Evolutionary conservation across 1,284 basidiomycete species (phyloP), one percentile per base, ranked within the genome.

Genomic region (Irpex sp.): DNA sequence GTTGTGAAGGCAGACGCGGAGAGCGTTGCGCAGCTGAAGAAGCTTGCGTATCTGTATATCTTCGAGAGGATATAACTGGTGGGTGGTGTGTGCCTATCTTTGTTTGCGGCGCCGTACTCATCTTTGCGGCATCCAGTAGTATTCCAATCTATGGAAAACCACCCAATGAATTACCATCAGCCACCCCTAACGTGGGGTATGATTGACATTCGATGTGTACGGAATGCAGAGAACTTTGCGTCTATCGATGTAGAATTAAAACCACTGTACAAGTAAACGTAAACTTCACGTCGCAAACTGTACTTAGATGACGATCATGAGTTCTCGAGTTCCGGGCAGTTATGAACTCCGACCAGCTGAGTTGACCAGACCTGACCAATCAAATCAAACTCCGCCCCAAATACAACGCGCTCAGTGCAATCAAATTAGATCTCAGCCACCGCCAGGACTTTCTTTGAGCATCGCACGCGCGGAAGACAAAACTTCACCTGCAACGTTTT

Each of bases 1-100:
- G 95, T 97, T 4, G 94, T 95, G 4, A 87, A 84, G 70, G 93
- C 94, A 2, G 92, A 94, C 69, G 81, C 78, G 67, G 85, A 91
- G 75, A 91, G 89, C 71, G 88, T 92, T 39, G 78, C 72, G 9
- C 83, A 85, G 62, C 77, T 97, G 78, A 90, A 92, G 77, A 82
- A 83, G 72, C 74, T 94, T 68, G 95, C 94, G 49, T 96, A 97
- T 80, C 75, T 97, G 77, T 97, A 95, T 74, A 79, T 97, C 13
- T 97, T 93, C 72, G 92, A 95, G 79, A 81, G 83, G 73, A 75
- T 78, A 58, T 85, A 64, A 66, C n/a, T 1, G 0, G 39, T 15
- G 0, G 4, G 5, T 43, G 8, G 15, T 9, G 4, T 9, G 39
- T n/a, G 39, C n/a, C 13, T 46, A n/a, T 46, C 9, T 33, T 21